Evolutionary conservation across 306 rosid genomes (phyloP).

Genomic region (Trifolium repens): DNA sequence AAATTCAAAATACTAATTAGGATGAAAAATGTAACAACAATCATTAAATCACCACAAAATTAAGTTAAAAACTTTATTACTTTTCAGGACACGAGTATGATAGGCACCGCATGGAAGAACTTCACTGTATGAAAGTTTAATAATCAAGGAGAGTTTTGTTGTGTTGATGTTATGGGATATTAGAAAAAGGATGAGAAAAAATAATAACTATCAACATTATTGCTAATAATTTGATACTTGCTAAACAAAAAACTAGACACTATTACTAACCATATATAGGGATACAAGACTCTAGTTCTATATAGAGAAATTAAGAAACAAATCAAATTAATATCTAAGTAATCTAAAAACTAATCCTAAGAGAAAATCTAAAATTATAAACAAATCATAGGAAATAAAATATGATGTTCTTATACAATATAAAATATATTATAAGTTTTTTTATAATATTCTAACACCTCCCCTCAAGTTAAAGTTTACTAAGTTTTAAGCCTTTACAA

Average conservation of each 20-base stretch:
- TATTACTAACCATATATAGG: background rate
- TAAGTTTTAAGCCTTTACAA: background rate
- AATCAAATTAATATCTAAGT: too few relatives aligned
- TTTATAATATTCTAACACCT: background rate
- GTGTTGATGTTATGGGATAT: background rate
- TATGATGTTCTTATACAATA: background rate
- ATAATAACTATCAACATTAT: background rate
- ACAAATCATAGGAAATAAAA: background rate
- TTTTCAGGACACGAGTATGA: slow-evolving; percentile 60
- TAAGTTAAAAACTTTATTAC: slow-evolving; percentile 43
- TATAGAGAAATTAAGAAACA: background rate
- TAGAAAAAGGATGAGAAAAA: background rate
- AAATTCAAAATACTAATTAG: slow-evolving; percentile 4
- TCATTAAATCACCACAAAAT: background rate
- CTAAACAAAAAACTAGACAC: background rate
- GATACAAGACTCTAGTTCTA: background rate
- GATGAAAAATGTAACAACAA: slow-evolving; percentile 12
- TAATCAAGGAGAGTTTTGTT: slow-evolving; percentile 33
- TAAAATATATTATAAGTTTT: background rate
- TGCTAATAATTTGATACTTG: background rate
- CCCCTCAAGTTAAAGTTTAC: background rate
- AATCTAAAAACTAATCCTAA: background rate
- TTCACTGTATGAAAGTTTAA: slow-evolving; percentile 33
- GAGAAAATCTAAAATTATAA: too few relatives aligned
- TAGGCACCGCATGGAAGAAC: slow-evolving; percentile 39